A percentile compares a stretch with the other conserved stretches of the same genome.
These are phyloP conservation scores for Trypanosoma lewisi DNA, from an alignment of 208 protist genomes.

Conservation along the genomic window DNA sequence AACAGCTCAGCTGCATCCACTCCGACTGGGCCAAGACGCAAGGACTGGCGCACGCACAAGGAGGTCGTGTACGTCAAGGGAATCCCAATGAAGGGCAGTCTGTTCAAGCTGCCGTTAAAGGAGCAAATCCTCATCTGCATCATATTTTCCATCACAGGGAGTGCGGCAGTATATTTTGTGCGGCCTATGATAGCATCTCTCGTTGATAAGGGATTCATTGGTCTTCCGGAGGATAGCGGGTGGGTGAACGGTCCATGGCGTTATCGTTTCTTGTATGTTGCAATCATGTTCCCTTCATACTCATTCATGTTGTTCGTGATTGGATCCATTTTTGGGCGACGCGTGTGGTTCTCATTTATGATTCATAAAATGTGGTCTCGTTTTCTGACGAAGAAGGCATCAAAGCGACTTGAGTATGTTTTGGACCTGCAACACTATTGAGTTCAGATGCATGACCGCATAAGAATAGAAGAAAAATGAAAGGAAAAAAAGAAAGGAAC, in stretches of 20 bases:
- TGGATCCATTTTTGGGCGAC: conserved; percentile 71
- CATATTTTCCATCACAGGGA: conserved; percentile 79
- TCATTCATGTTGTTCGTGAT: conserved; percentile 73
- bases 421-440: conserved; percentile 84
- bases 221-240: conserved; percentile 63
- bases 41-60: conserved; percentile 78
- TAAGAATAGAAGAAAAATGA: not conserved
- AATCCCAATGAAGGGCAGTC: conserved; percentile 66
- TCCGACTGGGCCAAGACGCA: conserved; percentile 43
- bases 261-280: conserved; percentile 72
- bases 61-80: conserved; percentile 82
- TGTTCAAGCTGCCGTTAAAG: conserved; percentile 70
- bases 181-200: conserved; percentile 72
- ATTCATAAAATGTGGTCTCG: conserved; percentile 90
- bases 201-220: conserved; percentile 72
- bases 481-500: conserved; percentile 3
- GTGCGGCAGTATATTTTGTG: conserved; percentile 62
- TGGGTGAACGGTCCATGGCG: conserved; percentile 83
- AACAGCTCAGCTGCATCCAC: conserved; percentile 20
- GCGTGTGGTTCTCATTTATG: conserved; percentile 90
- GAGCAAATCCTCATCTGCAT: conserved; percentile 83
- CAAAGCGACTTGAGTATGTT: conserved; percentile 48
- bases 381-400: conserved; percentile 58
- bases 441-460: not conserved
- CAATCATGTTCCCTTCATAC: conserved; percentile 84